These are phyloP conservation scores for Colletotrichum gloeosporioides DNA, from an alignment of 2,329 filamentous ascomycete species.

Conservation along the genomic window DNA sequence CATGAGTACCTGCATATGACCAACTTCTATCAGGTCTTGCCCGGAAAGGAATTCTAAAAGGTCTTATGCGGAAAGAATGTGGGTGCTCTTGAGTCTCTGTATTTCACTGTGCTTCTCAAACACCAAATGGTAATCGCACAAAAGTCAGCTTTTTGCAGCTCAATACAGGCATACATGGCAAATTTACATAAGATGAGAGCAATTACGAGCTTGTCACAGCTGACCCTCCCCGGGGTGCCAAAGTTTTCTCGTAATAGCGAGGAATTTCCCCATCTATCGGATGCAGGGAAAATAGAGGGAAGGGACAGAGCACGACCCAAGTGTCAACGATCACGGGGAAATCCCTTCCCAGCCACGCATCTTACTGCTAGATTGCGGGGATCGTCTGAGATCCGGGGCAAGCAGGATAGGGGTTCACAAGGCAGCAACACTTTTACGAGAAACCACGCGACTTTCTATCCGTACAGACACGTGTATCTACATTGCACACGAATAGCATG, in stretches of 20 bases:
- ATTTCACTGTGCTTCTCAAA: too few relatives aligned
- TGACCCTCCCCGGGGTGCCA: not conserved
- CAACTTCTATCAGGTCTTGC: too few relatives aligned
- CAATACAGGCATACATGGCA: not conserved
- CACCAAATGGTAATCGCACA: too few relatives aligned
- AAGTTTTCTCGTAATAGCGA: not conserved
- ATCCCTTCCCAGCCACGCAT: not conserved
- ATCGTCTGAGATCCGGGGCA: not conserved
- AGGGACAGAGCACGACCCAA: not conserved
- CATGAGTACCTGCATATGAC: too few relatives aligned
- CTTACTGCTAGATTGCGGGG: not conserved
- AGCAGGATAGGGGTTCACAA: not conserved
- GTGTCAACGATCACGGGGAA: not conserved
- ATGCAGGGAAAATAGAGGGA: not conserved
- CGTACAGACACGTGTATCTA: not conserved
- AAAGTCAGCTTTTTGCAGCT: too few relatives aligned
- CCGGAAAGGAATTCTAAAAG: too few relatives aligned
- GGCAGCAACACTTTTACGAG: not conserved
- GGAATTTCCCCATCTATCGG: not conserved
- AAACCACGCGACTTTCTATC: not conserved
- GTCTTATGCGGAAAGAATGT: too few relatives aligned
- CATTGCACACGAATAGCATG: not conserved
- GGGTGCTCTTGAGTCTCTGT: too few relatives aligned
- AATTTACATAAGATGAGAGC: not conserved
- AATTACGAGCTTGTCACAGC: not conserved